phyloP scores from a whole-genome alignment of 495 filamentous ascomycete species.

The Aspergillus carlsbadensis region DNA sequence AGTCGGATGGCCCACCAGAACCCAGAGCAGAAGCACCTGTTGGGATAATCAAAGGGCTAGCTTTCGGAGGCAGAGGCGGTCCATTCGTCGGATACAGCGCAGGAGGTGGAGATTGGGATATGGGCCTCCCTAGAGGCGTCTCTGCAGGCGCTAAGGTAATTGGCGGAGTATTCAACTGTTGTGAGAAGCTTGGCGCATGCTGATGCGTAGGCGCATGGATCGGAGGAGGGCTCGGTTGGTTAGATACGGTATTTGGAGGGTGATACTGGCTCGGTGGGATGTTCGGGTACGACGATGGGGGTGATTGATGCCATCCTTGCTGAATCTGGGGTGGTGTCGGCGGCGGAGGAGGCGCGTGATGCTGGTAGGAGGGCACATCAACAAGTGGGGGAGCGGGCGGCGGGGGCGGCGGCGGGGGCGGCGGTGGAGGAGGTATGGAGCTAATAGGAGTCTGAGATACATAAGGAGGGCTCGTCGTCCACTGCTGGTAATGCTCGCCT shows the following conservation, averaged over 20 bases:
- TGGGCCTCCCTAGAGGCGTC: neutral
- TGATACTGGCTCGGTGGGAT: conserved; percentile 11
- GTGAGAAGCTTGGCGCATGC: neutral
- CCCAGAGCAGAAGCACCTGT: conserved; percentile 48
- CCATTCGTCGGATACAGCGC: conserved; percentile 14
- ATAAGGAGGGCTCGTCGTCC: conserved; percentile 27
- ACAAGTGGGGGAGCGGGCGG: conserved; percentile 36
- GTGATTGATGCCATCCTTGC: conserved; percentile 24
- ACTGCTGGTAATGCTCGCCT: conserved; percentile 20
- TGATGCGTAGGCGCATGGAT: neutral
- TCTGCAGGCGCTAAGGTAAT: neutral
- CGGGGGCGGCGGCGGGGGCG: conserved; percentile 43
- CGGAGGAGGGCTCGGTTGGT: neutral
- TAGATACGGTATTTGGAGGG: neutral
- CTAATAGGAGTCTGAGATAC: conserved; percentile 19
- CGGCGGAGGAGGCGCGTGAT: conserved; percentile 9
- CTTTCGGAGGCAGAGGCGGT: conserved; percentile 25
- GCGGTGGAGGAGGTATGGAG: conserved; percentile 19
- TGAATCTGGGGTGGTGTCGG: conserved; percentile 19
- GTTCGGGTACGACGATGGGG: conserved; percentile 14
- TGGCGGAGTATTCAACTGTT: conserved; percentile 1
- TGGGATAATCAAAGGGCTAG: conserved; percentile 17
- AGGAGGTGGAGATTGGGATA: conserved; percentile 19
- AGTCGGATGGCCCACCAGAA: conserved; percentile 56
- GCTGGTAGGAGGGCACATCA: conserved; percentile 23